Base-by-base conservation (phyloP, 441 rosid genomes). In the Geranium incanum region DNA sequence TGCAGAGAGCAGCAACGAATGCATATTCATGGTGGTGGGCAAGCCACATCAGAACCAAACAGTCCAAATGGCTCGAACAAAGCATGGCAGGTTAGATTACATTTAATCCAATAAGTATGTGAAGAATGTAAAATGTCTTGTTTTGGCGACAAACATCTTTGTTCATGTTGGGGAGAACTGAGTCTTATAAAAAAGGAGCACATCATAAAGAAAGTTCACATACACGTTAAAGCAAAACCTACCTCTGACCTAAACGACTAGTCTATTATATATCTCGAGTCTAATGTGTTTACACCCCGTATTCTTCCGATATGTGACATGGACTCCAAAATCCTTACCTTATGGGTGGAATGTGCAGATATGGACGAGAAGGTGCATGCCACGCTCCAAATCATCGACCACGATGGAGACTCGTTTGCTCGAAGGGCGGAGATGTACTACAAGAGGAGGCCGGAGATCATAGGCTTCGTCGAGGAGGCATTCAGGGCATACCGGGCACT, bases 21-120 rank as follows among this genome's bases (percentile, higher is more conserved):
- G 97, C 97, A 3, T 89, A 94, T 81, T 89, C 97, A 72, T 94
- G 99, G 99, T 90, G 97, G 99, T 94, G 97, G 97, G 97, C 97
- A 1, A 94, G 97, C 86, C 97, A 92, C 78, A 86, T 94, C 68
- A 84, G 99, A 72, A 94, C 99, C 60, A 92, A 94, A 79, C 97
- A 94, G 69, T 94, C 99, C 3, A 92, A 94, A 88, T 94, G 99
- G 99, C 91, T 94, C 21, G 97, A 94, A 73, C 89, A 88, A 74
- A 92, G 90, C 83, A 91, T 94, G 74, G 86, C 86, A 13, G 99
- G 99, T 90, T 3, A 12, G 12, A 45, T 45, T 13, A 28, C 33
- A 28, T 28, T 1, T 28, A 28, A 28, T 28, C 33, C 33, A 28
- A 28, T 28, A 28, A 28, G 33, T 28, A 28, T 28, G 33, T 2